Base-by-base conservation (phyloP, 257 asterid species). In the Jaltomata sinuosa region DNA sequence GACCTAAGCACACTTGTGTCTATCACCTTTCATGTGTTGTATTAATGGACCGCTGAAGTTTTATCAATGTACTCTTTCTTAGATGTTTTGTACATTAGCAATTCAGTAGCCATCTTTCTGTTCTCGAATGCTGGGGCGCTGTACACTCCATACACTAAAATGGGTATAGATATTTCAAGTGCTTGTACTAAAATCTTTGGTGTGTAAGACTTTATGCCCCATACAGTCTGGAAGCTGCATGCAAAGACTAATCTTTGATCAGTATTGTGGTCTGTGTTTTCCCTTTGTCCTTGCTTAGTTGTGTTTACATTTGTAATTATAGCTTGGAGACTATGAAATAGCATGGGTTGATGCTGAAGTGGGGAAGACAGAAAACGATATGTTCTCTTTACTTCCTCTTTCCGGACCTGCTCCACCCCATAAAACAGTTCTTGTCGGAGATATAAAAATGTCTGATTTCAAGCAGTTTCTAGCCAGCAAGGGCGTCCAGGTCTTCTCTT, bases 331-430 rank as follows among this genome's bases (percentile, higher is more conserved):
- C 79, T 92, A 94, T 84, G 99, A 96, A 91, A 87, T 96, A 84
- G 98, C 99, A 47, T 96, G 99, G 99, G 82, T 94, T 88, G 97
- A 96, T 90, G 98, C 98, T 85, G 94, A 93, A 91, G 98, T 94
- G 76, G 98, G 94, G 85, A 91, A 92, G 91, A 89, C 95, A 31
- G 97, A 93, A 81, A 90, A 78, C 82, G 98, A 91, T 67, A 87
- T 93, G 85, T 83, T 93, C 81, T 92, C 98, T 54, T 87, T 94
- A 86, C 93, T 89, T 88, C 98, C 98, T 85, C 91, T 91, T 80
- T 91, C 98, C 53, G 87, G 91, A 72, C 91, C 92, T 61, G 89
- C 96, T 83, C 93, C 98, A 77, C 89, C 96, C 52, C 99, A 96
- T 87, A 93, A 96, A 89, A 92, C 98, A 15, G 99, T 96, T 80